Evolutionary conservation across 2,329 filamentous ascomycete genomes (phyloP).

Genomic region (Fusarium sp.): DNA sequence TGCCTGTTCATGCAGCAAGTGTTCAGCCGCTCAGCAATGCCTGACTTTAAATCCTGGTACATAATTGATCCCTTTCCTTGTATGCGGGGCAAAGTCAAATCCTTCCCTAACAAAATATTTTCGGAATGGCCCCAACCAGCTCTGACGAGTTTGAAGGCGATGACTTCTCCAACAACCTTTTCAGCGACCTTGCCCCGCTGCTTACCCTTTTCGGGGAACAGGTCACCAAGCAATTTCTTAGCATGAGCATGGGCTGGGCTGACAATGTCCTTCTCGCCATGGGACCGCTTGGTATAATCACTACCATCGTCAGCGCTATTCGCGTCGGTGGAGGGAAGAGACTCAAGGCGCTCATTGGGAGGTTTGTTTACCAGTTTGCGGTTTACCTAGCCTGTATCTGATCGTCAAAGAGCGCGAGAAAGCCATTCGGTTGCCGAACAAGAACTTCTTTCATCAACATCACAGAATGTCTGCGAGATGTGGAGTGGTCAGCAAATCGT

Average conservation of each 20-base stretch:
- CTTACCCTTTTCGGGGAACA: conserved; percentile 54
- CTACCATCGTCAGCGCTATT: conserved; percentile 55
- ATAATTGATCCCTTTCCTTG: no score
- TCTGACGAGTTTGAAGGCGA: background rate
- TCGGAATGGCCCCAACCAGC: background rate
- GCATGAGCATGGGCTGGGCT: conserved; percentile 51
- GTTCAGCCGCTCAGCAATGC: no score
- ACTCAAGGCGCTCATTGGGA: conserved; percentile 56
- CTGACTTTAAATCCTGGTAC: no score
- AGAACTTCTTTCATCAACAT: background rate
- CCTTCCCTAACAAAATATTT: no score
- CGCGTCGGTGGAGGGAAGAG: conserved; percentile 55
- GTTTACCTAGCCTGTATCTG: no score
- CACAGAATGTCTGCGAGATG: background rate
- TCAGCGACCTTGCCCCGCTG: background rate
- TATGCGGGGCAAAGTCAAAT: no score
- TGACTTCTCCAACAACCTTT: background rate
- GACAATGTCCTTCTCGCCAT: conserved; percentile 59
- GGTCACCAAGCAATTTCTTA: conserved; percentile 57
- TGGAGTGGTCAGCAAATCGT: background rate
- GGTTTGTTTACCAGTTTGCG: conserved; percentile 25
- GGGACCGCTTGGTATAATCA: conserved; percentile 58
- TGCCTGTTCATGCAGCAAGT: no score
- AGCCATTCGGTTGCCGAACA: background rate
- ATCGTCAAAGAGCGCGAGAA: background rate